Evolutionary conservation across 805 yeast species (phyloP), one percentile per base, ranked within the genome.

Genomic region (Clavispora vitiphila): DNA sequence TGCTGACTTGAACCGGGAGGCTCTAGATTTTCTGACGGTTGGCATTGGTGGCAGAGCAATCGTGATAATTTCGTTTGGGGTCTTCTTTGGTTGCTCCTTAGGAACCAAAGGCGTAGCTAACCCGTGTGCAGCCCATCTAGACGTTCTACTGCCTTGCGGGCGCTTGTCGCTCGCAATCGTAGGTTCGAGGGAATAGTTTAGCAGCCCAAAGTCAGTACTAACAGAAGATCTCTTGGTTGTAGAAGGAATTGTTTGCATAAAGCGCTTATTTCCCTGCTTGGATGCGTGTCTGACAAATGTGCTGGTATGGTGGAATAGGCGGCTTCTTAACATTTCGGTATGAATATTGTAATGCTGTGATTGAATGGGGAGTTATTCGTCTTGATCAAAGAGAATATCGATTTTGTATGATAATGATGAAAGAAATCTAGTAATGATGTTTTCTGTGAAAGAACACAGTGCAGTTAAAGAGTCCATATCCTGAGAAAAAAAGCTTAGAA

Each of bases 121-220:
- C 8, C 62, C 47, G 42, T 64, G 68, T 37, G 53, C 59, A 6
- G 67, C 50, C 71, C 71, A 66, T 39, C 58, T 63, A 29, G 57
- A 41, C 2, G 46, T 34, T 14, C n/a, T 19, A 26, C 14, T 15
- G 6, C 22, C 18, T 29, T 12, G 6, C 11, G 15, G 11, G 15
- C 15, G 35, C 7, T 11, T 16, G 18, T 12, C 40, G 18, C 11
- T 14, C 8, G 46, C 36, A 16, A 48, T 41, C 18, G 40, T 43
- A n/a, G 48, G 29, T 12, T 42, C 39, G 19, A 46, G 39, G 10
- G 41, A 31, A 26, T 36, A 37, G 22, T 38, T 38, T 19, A 46
- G 36, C 23, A 41, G 37, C 22, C 48, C 45, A 41, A 48, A 48
- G 30, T 36, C 40, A 14, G 45, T 44, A 22, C 14, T 34, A 25